Evolutionary conservation across 495 filamentous ascomycete genomes (phyloP).

Genomic region (Aspergillus sparsus): DNA sequence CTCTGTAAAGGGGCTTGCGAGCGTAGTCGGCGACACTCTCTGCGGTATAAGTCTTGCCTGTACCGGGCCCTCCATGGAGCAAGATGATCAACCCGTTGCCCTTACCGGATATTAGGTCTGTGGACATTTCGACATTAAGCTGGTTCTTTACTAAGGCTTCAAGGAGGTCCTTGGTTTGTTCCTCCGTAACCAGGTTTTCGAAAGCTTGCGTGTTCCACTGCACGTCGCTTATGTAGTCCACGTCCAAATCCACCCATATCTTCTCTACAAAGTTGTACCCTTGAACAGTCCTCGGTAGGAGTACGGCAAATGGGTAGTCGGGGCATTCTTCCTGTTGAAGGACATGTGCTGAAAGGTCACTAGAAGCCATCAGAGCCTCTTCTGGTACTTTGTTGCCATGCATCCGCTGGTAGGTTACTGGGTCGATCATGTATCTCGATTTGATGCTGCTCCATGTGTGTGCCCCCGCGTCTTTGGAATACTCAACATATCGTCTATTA

Average conservation of each 20-base stretch:
- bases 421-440: constrained; percentile 1
- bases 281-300: not conserved
- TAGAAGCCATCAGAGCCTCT: not conserved
- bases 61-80: not conserved
- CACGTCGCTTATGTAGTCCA: not conserved
- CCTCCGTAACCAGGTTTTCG: not conserved
- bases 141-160: not conserved
- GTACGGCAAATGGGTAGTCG: not conserved
- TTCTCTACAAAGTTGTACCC: not conserved
- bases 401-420: not conserved
- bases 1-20: not conserved
- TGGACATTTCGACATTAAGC: not conserved
- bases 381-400: not conserved
- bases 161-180: not conserved
- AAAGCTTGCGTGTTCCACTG: not conserved
- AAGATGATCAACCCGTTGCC: not conserved
- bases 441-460: not conserved
- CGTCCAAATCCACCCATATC: not conserved
- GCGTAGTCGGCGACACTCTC: not conserved
- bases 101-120: not conserved
- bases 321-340: not conserved
- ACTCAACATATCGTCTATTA: not conserved
- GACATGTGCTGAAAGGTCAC: not conserved
- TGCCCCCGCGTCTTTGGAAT: not conserved
- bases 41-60: not conserved